A percentile compares a stretch with the other conserved stretches of the same genome.
These are phyloP conservation scores for Malbranchea cinnamomea DNA, from an alignment of 2,329 filamentous ascomycete genomes.

Conservation along the genomic window DNA sequence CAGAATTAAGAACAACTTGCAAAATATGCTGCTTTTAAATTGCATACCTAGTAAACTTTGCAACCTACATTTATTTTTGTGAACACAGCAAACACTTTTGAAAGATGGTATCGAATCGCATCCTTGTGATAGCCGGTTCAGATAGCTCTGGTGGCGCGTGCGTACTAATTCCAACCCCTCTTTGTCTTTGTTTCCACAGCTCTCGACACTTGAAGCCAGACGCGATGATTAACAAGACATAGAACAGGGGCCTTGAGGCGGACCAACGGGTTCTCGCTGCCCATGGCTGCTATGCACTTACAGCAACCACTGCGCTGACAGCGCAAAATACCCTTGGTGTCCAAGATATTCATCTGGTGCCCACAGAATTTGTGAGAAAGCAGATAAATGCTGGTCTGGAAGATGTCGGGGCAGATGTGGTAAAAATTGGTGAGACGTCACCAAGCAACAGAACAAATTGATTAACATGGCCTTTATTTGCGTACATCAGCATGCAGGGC, in stretches of 20 bases:
- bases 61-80: too few species aligned
- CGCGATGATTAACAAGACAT: background rate
- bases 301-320: constrained; percentile 87
- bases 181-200: background rate
- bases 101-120: constrained; percentile 36
- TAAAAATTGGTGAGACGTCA: constrained; percentile 61
- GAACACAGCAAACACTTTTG: too few species aligned
- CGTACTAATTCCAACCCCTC: constrained; percentile 22
- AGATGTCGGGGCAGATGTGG: constrained; percentile 75
- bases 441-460: background rate
- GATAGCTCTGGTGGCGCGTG: constrained; percentile 85
- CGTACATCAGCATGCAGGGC: too few species aligned
- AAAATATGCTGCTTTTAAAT: too few species aligned
- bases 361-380: constrained; percentile 62
- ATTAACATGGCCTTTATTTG: background rate
- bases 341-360: constrained; percentile 62
- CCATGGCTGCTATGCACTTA: constrained; percentile 91
- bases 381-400: constrained; percentile 74
- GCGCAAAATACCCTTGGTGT: constrained; percentile 87
- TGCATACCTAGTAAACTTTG: too few species aligned
- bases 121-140: constrained; percentile 74
- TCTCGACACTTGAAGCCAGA: background rate
- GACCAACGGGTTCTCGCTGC: constrained; percentile 90
- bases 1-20: too few species aligned
- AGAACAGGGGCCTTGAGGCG: constrained; percentile 71